Percentiles rank a stretch among this genome's conserved stretches.
Conservation (phyloP, 192 early-diverging fungal species). For the Backusella australiensis region DNA sequence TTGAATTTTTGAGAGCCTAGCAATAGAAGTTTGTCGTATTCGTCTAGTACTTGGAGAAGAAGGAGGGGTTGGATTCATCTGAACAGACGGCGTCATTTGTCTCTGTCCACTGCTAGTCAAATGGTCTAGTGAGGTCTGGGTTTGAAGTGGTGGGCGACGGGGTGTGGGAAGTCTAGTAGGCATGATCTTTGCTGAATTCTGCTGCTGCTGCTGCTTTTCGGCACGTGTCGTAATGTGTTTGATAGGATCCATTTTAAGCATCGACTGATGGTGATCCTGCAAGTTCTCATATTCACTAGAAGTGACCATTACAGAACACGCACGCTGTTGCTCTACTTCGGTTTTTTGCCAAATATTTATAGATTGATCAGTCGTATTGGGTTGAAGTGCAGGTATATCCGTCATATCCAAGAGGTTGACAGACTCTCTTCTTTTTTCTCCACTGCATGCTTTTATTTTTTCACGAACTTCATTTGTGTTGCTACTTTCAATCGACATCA, state of each 20-base stretch:
- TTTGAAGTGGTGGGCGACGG: constrained; percentile 4
- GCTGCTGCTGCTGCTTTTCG: background rate
- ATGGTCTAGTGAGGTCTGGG: background rate
- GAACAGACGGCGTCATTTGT: background rate
- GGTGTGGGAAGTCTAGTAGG: constrained; percentile 9
- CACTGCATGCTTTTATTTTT: background rate
- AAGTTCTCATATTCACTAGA: background rate
- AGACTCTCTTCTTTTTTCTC: background rate
- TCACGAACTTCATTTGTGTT: background rate
- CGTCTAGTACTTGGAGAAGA: constrained; percentile 7
- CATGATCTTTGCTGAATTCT: background rate
- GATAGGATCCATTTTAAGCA: constrained; percentile 6
- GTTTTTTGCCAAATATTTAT: background rate
- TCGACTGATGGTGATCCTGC: background rate
- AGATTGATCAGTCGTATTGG: background rate
- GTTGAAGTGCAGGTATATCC: background rate
- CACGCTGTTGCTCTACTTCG: background rate
- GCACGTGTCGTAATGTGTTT: background rate
- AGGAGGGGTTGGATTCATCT: constrained; percentile 4
- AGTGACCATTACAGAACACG: background rate
- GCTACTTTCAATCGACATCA: background rate
- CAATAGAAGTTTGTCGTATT: constrained; percentile 9
- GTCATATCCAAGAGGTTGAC: constrained; percentile 4
- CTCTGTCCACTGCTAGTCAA: background rate
- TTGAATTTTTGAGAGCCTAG: background rate